These are phyloP conservation scores for Penicillium sp. DNA, from an alignment of 2,329 filamentous ascomycete species.

Conservation along the genomic window DNA sequence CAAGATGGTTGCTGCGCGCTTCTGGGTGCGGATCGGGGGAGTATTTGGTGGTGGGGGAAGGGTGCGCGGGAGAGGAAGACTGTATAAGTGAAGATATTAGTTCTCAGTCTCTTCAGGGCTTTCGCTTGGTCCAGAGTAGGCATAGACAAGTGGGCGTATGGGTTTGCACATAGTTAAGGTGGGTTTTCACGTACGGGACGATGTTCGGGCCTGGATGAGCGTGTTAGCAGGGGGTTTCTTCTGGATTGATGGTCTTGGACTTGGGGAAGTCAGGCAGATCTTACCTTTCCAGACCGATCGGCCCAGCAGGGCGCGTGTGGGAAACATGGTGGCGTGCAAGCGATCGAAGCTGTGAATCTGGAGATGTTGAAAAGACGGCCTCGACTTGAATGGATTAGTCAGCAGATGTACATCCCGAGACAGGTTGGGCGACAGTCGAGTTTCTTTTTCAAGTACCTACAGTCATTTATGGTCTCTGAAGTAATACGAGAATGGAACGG, in stretches of 20 bases:
- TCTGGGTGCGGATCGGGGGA: conserved; percentile 77
- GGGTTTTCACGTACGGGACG: conserved; percentile 56
- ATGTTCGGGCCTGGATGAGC: conserved; percentile 59
- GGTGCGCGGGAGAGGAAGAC: conserved; percentile 40
- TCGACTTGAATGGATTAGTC: not conserved
- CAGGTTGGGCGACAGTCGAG: not conserved
- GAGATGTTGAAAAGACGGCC: conserved; percentile 16
- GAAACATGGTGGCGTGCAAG: conserved; percentile 54
- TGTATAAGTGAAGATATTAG: conserved; percentile 17
- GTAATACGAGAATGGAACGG: too few relatives aligned
- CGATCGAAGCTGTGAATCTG: conserved; percentile 11
- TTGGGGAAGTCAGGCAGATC: not conserved
- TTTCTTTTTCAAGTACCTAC: not conserved
- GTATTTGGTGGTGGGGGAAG: conserved; percentile 56
- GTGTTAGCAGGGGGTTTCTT: conserved; percentile 6
- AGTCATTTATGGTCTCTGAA: not conserved
- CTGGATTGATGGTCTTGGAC: not conserved
- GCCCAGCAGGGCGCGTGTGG: conserved; percentile 63
- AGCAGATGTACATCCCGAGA: not conserved
- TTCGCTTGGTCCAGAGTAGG: not conserved
- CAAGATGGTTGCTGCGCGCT: conserved; percentile 80
- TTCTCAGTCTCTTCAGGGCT: not conserved
- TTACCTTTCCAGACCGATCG: conserved; percentile 87
- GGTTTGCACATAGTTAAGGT: not conserved
- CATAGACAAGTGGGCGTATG: not conserved